phyloP scores from a whole-genome alignment of 345 rosid genomes.

The Dovyalis caffra region DNA sequence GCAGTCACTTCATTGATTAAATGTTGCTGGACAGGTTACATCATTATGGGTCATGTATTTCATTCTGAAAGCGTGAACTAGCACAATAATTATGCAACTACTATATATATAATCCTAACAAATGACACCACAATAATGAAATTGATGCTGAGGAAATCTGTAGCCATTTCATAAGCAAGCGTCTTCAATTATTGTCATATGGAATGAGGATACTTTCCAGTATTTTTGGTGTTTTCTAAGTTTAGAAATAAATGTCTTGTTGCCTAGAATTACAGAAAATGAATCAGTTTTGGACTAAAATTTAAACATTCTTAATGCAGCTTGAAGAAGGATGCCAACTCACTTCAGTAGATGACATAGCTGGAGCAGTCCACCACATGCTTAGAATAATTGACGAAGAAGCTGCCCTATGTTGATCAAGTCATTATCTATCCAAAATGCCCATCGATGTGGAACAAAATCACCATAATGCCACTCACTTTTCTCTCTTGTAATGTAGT shows the following conservation, averaged over 20 bases:
- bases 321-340: slow-evolving; percentile 91
- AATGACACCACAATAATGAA: not conserved
- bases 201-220: not conserved
- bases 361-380: slow-evolving; percentile 81
- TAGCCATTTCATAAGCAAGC: not conserved
- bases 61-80: not conserved
- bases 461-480: slow-evolving; percentile 19
- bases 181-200: slow-evolving; percentile 26
- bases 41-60: not conserved
- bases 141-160: not conserved
- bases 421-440: slow-evolving; percentile 15
- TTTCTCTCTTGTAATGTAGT: not conserved
- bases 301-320: slow-evolving; percentile 36
- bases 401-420: slow-evolving; percentile 27
- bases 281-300: slow-evolving; percentile 15
- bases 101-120: not conserved
- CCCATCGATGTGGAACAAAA: slow-evolving; percentile 10
- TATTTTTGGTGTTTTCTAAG: slow-evolving; percentile 2
- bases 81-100: not conserved
- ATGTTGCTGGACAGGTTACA: not conserved
- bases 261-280: slow-evolving; percentile 10
- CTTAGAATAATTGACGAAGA: slow-evolving; percentile 66
- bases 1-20: not conserved
- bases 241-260: slow-evolving; percentile 1
- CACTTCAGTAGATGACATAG: slow-evolving; percentile 81